Evolutionary conservation across 257 asterid genomes (phyloP), one percentile per base, ranked within the genome.

Genomic region (Verbascum thapsus): DNA sequence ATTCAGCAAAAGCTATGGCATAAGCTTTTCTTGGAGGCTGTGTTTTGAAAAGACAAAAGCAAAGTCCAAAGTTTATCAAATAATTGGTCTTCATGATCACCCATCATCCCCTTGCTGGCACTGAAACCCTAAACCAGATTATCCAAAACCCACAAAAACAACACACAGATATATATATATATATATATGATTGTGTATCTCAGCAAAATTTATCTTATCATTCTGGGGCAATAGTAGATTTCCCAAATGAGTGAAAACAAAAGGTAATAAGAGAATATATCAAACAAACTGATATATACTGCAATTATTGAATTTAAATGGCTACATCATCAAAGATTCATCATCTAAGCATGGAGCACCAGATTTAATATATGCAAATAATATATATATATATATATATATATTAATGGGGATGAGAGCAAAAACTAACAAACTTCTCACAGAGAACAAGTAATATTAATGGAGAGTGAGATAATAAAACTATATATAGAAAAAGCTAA

Each of bases 11-110:
- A 47, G 69, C 7, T 60, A 59, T 66, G 68, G 61, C 5, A 39
- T 67, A 38, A 30, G 55, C 59, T 53, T 66, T 60, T 38, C 52
- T 72, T 48, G 77, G 64, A 18, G 60, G 39, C 9, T 30, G 69
- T 72, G 69, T 72, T 26, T 38, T 66, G 39, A 53, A 43, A 60
- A 60, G 71, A 66, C 68, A 59, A 67, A 73, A 67, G 74, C 63
- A 73, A 73, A 38, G 57, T 67, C 74, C 74, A 58, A 72, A 65
- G 22, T 35, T 17, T 61, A 53, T 70, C 50, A 65, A 65, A 65
- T 64, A 39, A 65, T 58, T 65, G 50, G 12, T 58, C 10, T 22
- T 7, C 13, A 48, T 26, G 32, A 26, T 1, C 32, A 26, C 32
- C 32, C 32, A 26, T 2, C 32, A 2, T 5, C 32, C 32, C 32